A percentile compares a stretch with the other conserved stretches of the same genome.
Conservation (phyloP, 371 early-diverging fungal genomes). For the Haplosporangium sp. region DNA sequence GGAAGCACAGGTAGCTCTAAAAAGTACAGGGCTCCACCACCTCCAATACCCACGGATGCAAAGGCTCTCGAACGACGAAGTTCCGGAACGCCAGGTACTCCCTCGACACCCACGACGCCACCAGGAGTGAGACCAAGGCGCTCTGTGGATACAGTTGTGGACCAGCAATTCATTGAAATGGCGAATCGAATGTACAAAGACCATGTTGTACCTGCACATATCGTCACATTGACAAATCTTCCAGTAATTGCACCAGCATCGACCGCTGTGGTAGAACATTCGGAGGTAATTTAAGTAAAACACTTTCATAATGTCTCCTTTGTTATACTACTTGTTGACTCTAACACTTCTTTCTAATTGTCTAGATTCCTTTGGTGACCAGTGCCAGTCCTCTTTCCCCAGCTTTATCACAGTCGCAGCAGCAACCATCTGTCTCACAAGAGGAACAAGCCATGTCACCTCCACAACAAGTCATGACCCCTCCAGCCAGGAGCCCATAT, state of each 20-base stretch:
- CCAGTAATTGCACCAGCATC: background rate
- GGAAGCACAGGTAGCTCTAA: constrained; percentile 18
- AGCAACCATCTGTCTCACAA: no score
- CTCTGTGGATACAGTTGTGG: constrained; percentile 39
- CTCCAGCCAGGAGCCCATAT: constrained; percentile 29
- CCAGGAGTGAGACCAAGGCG: constrained; percentile 50
- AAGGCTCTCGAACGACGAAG: background rate
- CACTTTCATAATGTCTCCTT: background rate
- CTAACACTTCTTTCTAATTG: background rate
- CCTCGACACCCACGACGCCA: constrained; percentile 44
- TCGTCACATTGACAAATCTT: background rate
- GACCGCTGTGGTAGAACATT: background rate
- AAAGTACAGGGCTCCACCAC: constrained; percentile 51
- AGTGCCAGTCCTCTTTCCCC: no score
- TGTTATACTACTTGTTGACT: background rate
- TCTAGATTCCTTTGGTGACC: no score
- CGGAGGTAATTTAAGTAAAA: background rate
- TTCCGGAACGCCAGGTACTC: constrained; percentile 16
- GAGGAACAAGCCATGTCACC: no score
- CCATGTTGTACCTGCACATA: constrained; percentile 27
- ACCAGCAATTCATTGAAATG: constrained; percentile 40
- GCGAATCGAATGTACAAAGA: constrained; percentile 39
- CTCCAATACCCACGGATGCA: constrained; percentile 36
- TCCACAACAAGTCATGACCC: constrained; percentile 3
- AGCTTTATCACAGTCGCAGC: no score